Conservation (phyloP, 352 stramenopile species). For the Phytophthora lateralis region DNA sequence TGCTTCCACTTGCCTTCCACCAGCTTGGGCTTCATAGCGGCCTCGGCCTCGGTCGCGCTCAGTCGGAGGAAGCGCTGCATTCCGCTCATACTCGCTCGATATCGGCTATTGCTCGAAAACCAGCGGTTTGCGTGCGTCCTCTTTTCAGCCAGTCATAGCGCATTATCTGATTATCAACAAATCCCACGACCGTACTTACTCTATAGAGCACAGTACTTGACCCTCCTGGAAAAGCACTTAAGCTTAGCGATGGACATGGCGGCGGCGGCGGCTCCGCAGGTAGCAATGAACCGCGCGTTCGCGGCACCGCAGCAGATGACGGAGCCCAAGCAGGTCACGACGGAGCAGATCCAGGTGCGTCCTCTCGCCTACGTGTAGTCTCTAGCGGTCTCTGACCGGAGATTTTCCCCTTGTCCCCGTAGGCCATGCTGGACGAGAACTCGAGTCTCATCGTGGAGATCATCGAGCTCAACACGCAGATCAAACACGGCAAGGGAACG, state of each 20-base stretch:
- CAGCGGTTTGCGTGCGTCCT: conserved; percentile 22
- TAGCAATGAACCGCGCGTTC: conserved; percentile 41
- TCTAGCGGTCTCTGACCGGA: conserved; percentile 4
- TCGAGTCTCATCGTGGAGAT: conserved; percentile 88
- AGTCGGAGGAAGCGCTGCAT: conserved; percentile 83
- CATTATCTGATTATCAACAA: conserved; percentile 22
- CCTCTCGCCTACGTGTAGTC: background rate
- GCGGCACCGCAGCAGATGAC: conserved; percentile 31
- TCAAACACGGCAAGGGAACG: conserved; percentile 85
- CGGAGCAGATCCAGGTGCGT: conserved; percentile 83
- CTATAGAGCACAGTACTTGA: background rate
- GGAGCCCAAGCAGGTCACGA: conserved; percentile 72
- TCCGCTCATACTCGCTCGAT: conserved; percentile 24
- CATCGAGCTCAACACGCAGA: conserved; percentile 88
- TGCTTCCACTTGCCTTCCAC: conserved; percentile 89
- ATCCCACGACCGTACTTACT: conserved; percentile 14
- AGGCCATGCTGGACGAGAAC: conserved; percentile 90
- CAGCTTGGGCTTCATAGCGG: conserved; percentile 79
- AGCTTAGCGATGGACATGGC: conserved; percentile 28
- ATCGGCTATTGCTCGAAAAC: conserved; percentile 22
- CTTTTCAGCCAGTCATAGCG: conserved; percentile 37
- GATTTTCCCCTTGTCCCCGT: background rate
- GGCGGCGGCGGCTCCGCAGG: conserved; percentile 26
- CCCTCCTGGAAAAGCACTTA: background rate
- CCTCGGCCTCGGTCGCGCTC: conserved; percentile 70